Conservation (phyloP, 805 yeast species). For the Metschnikowia proteae region DNA sequence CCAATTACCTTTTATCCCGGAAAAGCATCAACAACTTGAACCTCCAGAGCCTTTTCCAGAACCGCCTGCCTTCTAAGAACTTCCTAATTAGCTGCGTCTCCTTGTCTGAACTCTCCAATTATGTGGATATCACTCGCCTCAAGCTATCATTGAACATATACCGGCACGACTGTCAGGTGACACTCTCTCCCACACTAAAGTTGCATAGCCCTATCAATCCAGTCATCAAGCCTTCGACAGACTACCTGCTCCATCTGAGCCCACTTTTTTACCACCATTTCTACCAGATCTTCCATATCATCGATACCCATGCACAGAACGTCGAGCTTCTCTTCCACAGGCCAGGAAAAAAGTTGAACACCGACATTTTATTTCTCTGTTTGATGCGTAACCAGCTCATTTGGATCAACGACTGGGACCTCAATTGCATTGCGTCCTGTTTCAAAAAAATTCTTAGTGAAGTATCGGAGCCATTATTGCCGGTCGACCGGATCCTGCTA, state of each 20-base stretch:
- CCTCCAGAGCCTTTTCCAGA: slow-evolving; percentile 19
- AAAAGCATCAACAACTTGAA: slow-evolving; percentile 28
- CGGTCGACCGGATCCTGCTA: slow-evolving; percentile 43
- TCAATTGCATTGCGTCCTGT: slow-evolving; percentile 46
- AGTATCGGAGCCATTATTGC: slow-evolving; percentile 52
- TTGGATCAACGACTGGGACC: slow-evolving; percentile 54
- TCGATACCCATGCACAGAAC: slow-evolving; percentile 39
- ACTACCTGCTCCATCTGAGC: slow-evolving; percentile 15
- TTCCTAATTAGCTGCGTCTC: slow-evolving; percentile 18
- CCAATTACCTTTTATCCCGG: slow-evolving; percentile 49
- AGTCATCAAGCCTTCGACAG: slow-evolving; percentile 22
- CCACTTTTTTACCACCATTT: slow-evolving; percentile 37
- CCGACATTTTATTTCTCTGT: slow-evolving; percentile 46
- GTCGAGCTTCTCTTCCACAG: slow-evolving; percentile 50
- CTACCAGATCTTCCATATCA: slow-evolving; percentile 50
- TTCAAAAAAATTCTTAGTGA: slow-evolving; percentile 47
- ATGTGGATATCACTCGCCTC: slow-evolving; percentile 70
- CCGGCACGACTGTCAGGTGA: slow-evolving; percentile 52
- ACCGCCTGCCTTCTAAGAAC: slow-evolving; percentile 14
- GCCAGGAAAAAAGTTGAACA: slow-evolving; percentile 50
- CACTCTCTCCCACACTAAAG: slow-evolving; percentile 12
- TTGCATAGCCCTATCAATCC: slow-evolving; percentile 15
- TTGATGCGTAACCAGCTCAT: slow-evolving; percentile 52
- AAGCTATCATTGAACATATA: slow-evolving; percentile 76
- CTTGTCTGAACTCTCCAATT: slow-evolving; percentile 51